A percentile compares a stretch with the other conserved stretches of the same genome.
phyloP scores from a whole-genome alignment of 169 alveolate species.

The Plasmodium coatneyi region DNA sequence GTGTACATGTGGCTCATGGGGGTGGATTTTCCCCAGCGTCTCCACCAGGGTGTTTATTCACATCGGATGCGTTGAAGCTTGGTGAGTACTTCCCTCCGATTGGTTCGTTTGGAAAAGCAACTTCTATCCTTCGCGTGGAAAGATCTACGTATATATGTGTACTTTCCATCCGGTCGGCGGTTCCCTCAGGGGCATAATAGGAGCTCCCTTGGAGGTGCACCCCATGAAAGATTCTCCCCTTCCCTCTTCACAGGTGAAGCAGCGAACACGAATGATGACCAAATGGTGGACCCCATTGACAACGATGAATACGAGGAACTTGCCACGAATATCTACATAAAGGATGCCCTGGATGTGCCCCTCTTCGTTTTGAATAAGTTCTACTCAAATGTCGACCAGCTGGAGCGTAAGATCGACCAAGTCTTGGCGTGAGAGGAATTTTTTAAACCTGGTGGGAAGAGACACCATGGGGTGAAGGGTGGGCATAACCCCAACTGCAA shows the following conservation, averaged over 20 bases:
- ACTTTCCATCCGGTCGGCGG: not conserved
- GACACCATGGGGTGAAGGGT: not conserved
- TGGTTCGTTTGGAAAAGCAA: not conserved
- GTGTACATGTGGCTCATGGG: constrained; percentile 9
- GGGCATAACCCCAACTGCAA: not conserved
- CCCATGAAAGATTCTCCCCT: not conserved
- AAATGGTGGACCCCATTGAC: not conserved
- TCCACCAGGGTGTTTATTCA: constrained; percentile 4
- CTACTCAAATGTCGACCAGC: constrained; percentile 1
- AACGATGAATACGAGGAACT: not conserved
- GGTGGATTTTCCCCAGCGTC: not conserved
- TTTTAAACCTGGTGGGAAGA: not conserved
- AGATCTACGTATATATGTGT: not conserved
- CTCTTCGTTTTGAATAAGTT: constrained; percentile 53
- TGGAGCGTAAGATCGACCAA: constrained; percentile 20
- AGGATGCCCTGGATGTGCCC: constrained; percentile 45
- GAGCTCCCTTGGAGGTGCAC: not conserved
- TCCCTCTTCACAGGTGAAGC: not conserved
- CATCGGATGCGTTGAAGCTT: constrained; percentile 3
- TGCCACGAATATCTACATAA: constrained; percentile 28
- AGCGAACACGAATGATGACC: not conserved
- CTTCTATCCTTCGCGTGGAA: not conserved
- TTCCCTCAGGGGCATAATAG: not conserved
- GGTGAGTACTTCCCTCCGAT: constrained; percentile 13
- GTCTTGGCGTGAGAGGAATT: not conserved